Conservation (phyloP, 148 eudicot species). For the Cornus florida region DNA sequence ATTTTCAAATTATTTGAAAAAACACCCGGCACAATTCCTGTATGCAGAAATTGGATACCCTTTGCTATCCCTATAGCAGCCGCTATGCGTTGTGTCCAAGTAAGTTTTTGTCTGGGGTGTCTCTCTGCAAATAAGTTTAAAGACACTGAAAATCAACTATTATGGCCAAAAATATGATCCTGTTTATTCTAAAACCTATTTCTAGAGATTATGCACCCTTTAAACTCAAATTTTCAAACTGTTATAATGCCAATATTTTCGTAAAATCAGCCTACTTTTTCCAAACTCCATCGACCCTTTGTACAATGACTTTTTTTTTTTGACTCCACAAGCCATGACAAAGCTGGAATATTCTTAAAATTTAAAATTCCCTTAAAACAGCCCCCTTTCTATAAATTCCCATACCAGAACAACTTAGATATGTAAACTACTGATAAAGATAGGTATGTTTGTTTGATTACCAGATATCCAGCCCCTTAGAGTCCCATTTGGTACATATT, state of each 20-base stretch:
- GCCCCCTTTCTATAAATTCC: too few relatives aligned
- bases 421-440: not conserved
- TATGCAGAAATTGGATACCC: conserved; percentile 87
- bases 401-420: not conserved
- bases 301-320: too few relatives aligned
- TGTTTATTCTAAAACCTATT: too few relatives aligned
- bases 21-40: conserved; percentile 76
- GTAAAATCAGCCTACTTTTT: too few relatives aligned
- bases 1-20: conserved; percentile 74
- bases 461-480: conserved; percentile 86
- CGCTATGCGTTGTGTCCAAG: conserved; percentile 84
- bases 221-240: too few relatives aligned
- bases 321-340: too few relatives aligned
- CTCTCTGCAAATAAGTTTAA: conserved; percentile 37
- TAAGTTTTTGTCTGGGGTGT: conserved; percentile 42
- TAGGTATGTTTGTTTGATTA: conserved; percentile 20
- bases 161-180: too few relatives aligned
- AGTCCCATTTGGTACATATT: conserved; percentile 79
- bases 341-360: too few relatives aligned
- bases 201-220: too few relatives aligned
- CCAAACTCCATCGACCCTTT: too few relatives aligned
- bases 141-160: conserved; percentile 1
- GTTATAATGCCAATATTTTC: too few relatives aligned
- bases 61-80: conserved; percentile 77
- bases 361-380: too few relatives aligned